Evolutionary conservation across 1,284 basidiomycete species (phyloP), one percentile per base, ranked within the genome.

Genomic region (Dichomitus squalens): DNA sequence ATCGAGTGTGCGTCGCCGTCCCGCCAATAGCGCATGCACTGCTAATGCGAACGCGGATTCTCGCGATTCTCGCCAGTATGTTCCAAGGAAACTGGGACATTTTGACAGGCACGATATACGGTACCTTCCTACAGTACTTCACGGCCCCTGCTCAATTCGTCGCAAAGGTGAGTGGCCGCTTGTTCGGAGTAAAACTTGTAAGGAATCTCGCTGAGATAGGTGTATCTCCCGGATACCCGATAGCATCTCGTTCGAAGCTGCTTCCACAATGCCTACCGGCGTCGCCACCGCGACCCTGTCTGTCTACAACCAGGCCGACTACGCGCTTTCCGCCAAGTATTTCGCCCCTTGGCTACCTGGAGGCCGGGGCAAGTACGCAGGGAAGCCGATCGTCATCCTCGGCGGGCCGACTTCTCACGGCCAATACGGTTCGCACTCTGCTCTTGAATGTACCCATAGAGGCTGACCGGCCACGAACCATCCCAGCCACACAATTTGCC

Each of bases 331-430:
- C n/a, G 40, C 11, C 31, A 21, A 18, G 33, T 43, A 27, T 29
- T 41, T 39, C 23, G 48, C 67, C 14, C 61, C 66, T 6, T 70
- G 70, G 68, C 63, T 55, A 21, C 60, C 55, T 1, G 65, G 58
- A 49, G 68, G 71, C 3, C 56, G 67, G 21, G 66, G 69, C 43
- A 72, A 73, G 49, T 70, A 71, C 54, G 57, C 65, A 0, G 66
- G 63, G n/a, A 64, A 68, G 52, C 66, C 74, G 0, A 56, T 73
- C 44, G 56, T 77, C 29, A 60, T 77, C 36, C 62, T 75, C 58
- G 73, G 73, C n/a, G 75, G 75, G 20, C 57, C 73, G 7, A 66
- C 68, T 1, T 66, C 68, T 16, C 72, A 75, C 18, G 75, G 75
- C 2, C 67, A 72, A 57, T 70, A 60, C 57, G 72, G 76, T 79